Conservation (phyloP, 306 rosid genomes). For the Glycyrrhiza uralensis region DNA sequence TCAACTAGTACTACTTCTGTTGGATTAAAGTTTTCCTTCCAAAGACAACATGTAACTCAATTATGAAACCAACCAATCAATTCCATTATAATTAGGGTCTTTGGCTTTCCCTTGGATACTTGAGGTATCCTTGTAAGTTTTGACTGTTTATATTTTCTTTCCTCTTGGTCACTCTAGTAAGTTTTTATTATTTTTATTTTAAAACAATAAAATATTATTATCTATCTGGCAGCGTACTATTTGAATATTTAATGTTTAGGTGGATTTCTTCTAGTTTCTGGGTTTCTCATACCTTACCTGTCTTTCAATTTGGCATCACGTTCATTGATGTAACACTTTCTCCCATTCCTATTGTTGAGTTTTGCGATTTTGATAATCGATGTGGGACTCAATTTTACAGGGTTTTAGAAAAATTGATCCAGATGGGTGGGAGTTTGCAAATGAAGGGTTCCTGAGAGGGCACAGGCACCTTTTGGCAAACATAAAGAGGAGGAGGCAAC, state of each 20-base stretch:
- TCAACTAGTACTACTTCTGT: not conserved
- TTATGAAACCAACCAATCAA: not conserved
- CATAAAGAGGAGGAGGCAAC: constrained; percentile 67
- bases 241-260: constrained; percentile 14
- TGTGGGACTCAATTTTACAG: constrained; percentile 39
- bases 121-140: too few relatives aligned
- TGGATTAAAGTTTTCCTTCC: not conserved
- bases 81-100: too few relatives aligned
- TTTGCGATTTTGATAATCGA: not conserved
- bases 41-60: not conserved
- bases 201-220: not conserved
- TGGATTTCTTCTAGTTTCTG: too few relatives aligned
- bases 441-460: constrained; percentile 69
- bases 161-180: not conserved
- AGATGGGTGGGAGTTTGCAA: constrained; percentile 90
- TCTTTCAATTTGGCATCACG: not conserved
- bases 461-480: constrained; percentile 60
- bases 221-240: not conserved
- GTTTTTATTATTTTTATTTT: too few relatives aligned
- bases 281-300: too few relatives aligned
- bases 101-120: too few relatives aligned
- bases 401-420: constrained; percentile 89
- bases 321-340: not conserved
- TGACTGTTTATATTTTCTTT: not conserved
- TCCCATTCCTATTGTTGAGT: not conserved